Evolutionary conservation across 1,284 basidiomycete genomes (phyloP).

Genomic region (Tylopilus orsonianus): DNA sequence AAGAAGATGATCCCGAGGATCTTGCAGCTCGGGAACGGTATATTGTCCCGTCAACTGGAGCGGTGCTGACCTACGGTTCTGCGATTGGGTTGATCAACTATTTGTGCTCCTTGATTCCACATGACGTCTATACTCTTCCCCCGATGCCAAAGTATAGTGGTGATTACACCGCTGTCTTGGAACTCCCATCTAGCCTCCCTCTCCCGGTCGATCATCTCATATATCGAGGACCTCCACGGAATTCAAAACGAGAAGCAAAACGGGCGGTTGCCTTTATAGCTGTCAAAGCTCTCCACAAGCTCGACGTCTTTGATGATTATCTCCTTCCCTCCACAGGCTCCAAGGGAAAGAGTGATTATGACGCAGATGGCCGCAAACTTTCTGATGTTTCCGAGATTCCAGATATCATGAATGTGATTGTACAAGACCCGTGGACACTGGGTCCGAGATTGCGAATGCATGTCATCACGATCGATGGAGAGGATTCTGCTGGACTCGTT

Average conservation of each 20-base stretch:
- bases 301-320: constrained; percentile 79
- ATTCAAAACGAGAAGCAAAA: constrained; percentile 76
- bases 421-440: constrained; percentile 66
- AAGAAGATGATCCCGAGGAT: constrained; percentile 53
- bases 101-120: constrained; percentile 73
- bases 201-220: constrained; percentile 53
- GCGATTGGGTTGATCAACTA: constrained; percentile 68
- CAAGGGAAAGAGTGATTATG: constrained; percentile 46
- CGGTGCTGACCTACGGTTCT: constrained; percentile 74
- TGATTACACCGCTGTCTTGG: constrained; percentile 57
- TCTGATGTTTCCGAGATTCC: constrained; percentile 46
- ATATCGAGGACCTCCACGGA: constrained; percentile 55
- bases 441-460: constrained; percentile 60
- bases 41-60: constrained; percentile 67
- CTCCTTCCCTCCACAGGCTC: constrained; percentile 60
- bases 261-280: constrained; percentile 77
- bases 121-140: constrained; percentile 63
- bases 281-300: constrained; percentile 60
- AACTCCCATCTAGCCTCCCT: constrained; percentile 67
- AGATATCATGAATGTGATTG: constrained; percentile 52
- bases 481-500: constrained; percentile 53
- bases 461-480: constrained; percentile 51
- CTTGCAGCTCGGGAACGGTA: constrained; percentile 67
- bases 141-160: constrained; percentile 60
- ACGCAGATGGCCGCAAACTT: constrained; percentile 49